Conservation (phyloP, 75 land plant species). For the Azolla pinnata region DNA sequence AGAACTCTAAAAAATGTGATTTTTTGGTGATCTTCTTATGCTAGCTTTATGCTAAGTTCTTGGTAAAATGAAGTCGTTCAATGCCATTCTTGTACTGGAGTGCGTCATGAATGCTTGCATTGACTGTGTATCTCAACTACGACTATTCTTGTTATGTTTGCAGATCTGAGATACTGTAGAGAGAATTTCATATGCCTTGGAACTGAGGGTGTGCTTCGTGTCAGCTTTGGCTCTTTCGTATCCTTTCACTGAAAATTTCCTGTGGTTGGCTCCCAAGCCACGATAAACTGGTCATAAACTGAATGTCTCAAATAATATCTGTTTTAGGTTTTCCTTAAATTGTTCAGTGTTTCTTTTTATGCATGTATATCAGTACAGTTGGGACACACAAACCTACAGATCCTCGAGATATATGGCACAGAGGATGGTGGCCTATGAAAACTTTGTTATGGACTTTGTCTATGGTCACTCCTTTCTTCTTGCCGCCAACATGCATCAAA, state of each 20-base stretch:
- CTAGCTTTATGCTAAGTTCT: too few species aligned
- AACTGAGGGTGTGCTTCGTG: conserved; percentile 39
- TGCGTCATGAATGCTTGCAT: too few species aligned
- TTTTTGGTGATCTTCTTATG: too few species aligned
- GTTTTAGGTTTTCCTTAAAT: conserved; percentile 10
- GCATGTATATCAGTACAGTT: conserved; percentile 73
- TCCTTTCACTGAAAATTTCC: too few species aligned
- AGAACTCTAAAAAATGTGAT: too few species aligned
- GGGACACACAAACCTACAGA: conserved; percentile 47
- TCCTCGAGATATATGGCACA: conserved; percentile 64
- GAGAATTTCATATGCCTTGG: conserved; percentile 20
- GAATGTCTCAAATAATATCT: background rate
- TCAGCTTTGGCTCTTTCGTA: conserved; percentile 43
- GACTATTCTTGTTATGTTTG: too few species aligned
- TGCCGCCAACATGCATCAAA: conserved; percentile 58
- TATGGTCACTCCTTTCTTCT: conserved; percentile 52
- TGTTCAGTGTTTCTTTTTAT: conserved; percentile 44
- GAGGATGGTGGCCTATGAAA: conserved; percentile 86
- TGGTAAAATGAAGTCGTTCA: too few species aligned
- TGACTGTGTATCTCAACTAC: too few species aligned
- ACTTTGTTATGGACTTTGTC: conserved; percentile 46
- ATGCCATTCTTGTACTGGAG: too few species aligned
- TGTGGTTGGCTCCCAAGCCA: background rate
- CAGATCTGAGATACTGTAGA: conserved; percentile 18
- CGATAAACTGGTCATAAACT: background rate